Conservation (phyloP, 1,284 basidiomycete species). For the Cutaneotrichosporon sp. region DNA sequence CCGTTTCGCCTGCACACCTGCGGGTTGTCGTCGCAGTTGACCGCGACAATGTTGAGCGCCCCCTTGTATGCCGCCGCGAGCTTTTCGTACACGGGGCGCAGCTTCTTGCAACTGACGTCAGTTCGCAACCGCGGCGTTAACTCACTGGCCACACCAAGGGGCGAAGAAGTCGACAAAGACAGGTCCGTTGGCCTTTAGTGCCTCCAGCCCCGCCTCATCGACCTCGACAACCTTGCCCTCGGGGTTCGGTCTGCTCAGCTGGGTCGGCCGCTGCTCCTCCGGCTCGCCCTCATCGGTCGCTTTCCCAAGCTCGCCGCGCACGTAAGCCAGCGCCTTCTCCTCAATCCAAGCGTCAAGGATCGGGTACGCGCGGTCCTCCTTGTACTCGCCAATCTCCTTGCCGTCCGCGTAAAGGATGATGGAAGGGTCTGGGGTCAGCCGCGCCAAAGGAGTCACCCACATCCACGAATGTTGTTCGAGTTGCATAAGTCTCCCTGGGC, state of each 20-base stretch:
- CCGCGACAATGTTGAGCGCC: slow-evolving; percentile 73
- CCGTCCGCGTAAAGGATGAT: slow-evolving; percentile 70
- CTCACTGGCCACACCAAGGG: slow-evolving; percentile 82
- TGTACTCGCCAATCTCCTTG: slow-evolving; percentile 63
- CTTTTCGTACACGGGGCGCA: slow-evolving; percentile 72
- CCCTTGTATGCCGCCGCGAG: slow-evolving; percentile 69
- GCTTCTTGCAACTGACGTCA: slow-evolving; percentile 69
- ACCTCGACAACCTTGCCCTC: slow-evolving; percentile 66
- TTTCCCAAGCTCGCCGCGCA: slow-evolving; percentile 25
- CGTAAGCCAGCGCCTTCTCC: slow-evolving; percentile 50
- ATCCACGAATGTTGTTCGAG: slow-evolving; percentile 67
- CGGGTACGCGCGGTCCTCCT: slow-evolving; percentile 59
- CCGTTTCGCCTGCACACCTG: slow-evolving; percentile 66
- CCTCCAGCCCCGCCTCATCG: slow-evolving; percentile 59
- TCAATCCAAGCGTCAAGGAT: slow-evolving; percentile 60
- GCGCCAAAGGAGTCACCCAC: slow-evolving; percentile 32
- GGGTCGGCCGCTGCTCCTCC: neutral
- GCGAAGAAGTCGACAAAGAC: slow-evolving; percentile 88
- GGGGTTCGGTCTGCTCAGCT: slow-evolving; percentile 57
- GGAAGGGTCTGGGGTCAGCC: slow-evolving; percentile 62
- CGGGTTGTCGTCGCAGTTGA: slow-evolving; percentile 78
- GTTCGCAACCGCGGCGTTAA: too few relatives aligned
- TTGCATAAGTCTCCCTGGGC: slow-evolving; percentile 80
- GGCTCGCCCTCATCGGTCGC: neutral
- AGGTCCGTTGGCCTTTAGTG: slow-evolving; percentile 62